Percentiles rank a stretch among this genome's conserved stretches.
Conservation (phyloP, 1,139 yeast genomes). For the Sugiyamaella paludigena region DNA sequence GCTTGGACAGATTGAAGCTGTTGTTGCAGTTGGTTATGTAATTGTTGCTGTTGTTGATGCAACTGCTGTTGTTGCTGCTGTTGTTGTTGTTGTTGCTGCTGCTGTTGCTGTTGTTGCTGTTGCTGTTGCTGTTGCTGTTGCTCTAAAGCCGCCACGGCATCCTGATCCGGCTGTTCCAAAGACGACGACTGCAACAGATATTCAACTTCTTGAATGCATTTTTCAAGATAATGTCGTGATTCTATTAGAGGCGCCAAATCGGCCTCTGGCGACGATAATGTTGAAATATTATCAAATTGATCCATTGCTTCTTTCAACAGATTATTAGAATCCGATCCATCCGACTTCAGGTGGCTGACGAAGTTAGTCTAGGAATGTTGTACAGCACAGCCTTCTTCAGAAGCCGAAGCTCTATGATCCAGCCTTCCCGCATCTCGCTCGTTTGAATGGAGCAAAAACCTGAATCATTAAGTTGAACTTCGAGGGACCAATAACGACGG, state of each 20-base stretch:
- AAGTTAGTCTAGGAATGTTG: no score
- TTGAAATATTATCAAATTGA: slow-evolving; percentile 13
- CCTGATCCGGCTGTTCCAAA: slow-evolving; percentile 20
- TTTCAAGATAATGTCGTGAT: slow-evolving; percentile 36
- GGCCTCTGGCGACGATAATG: slow-evolving; percentile 14
- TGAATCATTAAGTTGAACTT: neutral
- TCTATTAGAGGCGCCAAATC: slow-evolving; percentile 34
- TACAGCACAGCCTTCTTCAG: no score
- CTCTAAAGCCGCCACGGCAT: slow-evolving; percentile 4
- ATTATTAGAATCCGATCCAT: neutral
- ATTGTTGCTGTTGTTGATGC: slow-evolving; percentile 5
- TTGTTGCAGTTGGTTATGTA: slow-evolving; percentile 7
- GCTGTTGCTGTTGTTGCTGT: slow-evolving; percentile 6
- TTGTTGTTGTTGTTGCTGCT: slow-evolving; percentile 1
- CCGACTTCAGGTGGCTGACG: no score
- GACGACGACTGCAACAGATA: slow-evolving; percentile 34
- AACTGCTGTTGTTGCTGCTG: slow-evolving; percentile 2
- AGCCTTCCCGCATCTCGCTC: neutral
- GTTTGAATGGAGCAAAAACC: neutral
- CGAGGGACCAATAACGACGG: no score
- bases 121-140: slow-evolving; percentile 10
- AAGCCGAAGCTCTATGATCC: neutral
- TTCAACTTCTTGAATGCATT: slow-evolving; percentile 39
- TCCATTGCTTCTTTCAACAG: slow-evolving; percentile 24
- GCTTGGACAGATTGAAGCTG: neutral